Base-by-base conservation (phyloP, 768 basidiomycete species). In the Fibroporia radiculosa region DNA sequence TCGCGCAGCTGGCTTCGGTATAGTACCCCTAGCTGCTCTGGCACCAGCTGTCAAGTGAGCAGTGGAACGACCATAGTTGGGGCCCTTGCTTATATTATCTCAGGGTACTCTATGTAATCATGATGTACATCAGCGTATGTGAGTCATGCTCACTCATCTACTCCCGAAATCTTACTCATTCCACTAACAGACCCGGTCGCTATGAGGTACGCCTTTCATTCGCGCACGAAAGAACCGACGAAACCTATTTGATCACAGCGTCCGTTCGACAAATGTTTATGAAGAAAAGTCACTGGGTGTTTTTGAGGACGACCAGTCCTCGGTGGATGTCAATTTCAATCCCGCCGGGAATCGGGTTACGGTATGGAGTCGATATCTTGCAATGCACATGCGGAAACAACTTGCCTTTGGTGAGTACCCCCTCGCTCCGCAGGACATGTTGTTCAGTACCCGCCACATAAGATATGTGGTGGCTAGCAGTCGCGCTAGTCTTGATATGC, bases 401-500 rank as follows among this genome's bases (percentile, higher is more conserved):
- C 78, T 99, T 46, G 87, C 93, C 2, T 97, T 96, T 51, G 91
- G 89, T 87, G 51, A 45, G 74, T 56, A 3, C 19, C 20, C 3
- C 23, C 0, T 3, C n/a, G n/a, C n/a, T 11, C 3, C 27, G 7
- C 23, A 31, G 29, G 8, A 8, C 8, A 31, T 31, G 29, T n/a
- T 8, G 8, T n/a, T 31, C 29, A 31, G 29, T 29, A 43, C 20
- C 16, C 10, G 20, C 14, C 20, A 37, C 18, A n/a, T 12, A 50
- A 92, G 93, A 96, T 63, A 91, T 97, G 77, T 96, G 93, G 95
- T 96, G 92, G 92, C 63, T 98, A 18, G 85, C 70, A 0, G 62
- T 90, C 11, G 91, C 89, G 0, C 63, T 97, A 11, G 92, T 93
- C 65, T 62, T 96, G 1, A 71, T 97, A 31, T 97, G 93, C 60